Conservation (phyloP, 345 rosid genomes). For the Iberis pinnata region DNA sequence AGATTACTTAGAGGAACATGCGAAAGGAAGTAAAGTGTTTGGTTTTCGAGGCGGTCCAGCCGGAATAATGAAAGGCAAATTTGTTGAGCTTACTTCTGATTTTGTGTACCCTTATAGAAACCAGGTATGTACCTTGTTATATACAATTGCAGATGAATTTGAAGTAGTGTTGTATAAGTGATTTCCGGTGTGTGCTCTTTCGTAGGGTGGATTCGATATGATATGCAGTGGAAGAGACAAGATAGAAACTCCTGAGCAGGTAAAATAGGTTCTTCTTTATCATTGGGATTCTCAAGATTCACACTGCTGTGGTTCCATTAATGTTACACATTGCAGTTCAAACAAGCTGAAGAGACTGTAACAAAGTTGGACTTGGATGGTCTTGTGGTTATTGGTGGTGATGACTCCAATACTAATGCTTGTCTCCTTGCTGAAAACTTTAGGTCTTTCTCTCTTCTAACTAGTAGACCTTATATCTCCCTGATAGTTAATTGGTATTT, state of each 20-base stretch:
- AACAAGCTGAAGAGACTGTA: constrained; percentile 91
- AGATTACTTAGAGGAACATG: constrained; percentile 84
- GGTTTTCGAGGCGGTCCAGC: constrained; percentile 99
- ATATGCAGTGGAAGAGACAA: constrained; percentile 98
- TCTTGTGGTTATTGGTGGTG: constrained; percentile 91
- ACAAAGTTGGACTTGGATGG: constrained; percentile 81
- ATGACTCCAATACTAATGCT: constrained; percentile 96
- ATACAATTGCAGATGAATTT: too few species aligned
- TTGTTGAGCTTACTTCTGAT: constrained; percentile 57
- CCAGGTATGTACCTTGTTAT: too few species aligned
- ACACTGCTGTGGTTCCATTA: constrained; percentile 15
- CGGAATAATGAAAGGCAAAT: constrained; percentile 91
- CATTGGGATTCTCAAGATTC: constrained; percentile 17
- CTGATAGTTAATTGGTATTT: neutral
- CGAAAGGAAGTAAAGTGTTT: constrained; percentile 63
- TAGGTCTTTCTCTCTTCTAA: constrained; percentile 39
- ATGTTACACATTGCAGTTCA: constrained; percentile 43
- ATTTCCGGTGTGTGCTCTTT: constrained; percentile 6
- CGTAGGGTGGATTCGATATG: constrained; percentile 97
- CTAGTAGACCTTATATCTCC: neutral
- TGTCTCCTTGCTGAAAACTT: constrained; percentile 95
- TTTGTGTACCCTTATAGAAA: constrained; percentile 78
- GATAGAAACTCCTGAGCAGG: constrained; percentile 96
- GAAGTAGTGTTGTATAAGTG: constrained; percentile 3
- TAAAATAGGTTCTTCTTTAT: constrained; percentile 2